Evolutionary conservation across 805 yeast species (phyloP).

Genomic region (Starmerella apicola): DNA sequence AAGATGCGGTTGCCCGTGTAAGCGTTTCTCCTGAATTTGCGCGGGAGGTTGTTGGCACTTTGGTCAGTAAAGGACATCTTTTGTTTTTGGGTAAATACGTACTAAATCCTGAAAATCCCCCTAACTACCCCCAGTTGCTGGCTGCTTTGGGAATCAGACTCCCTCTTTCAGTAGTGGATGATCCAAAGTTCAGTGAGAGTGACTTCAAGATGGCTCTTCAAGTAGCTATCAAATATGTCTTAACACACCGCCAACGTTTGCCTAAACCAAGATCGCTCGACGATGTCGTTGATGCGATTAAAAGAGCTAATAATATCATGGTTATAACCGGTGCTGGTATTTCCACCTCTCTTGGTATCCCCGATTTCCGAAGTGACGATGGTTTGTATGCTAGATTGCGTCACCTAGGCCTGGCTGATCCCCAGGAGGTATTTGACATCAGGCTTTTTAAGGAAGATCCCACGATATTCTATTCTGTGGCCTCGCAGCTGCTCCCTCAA

Average conservation of each 20-base stretch:
- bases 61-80: conserved; percentile 49
- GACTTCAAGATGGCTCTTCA: conserved; percentile 21
- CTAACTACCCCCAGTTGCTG: conserved; percentile 45
- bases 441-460: conserved; percentile 66
- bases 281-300: conserved; percentile 42
- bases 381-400: conserved; percentile 67
- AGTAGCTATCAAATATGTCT: conserved; percentile 17
- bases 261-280: conserved; percentile 35
- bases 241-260: conserved; percentile 17
- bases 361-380: conserved; percentile 80
- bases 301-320: conserved; percentile 46
- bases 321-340: conserved; percentile 91
- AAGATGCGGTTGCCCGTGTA: conserved; percentile 15
- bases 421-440: conserved; percentile 80
- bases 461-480: conserved; percentile 68
- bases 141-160: conserved; percentile 51
- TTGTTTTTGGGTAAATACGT: conserved; percentile 49
- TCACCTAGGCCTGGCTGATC: conserved; percentile 63
- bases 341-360: conserved; percentile 79
- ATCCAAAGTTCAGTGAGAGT: conserved; percentile 9
- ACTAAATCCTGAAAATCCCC: conserved; percentile 33
- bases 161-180: conserved; percentile 17
- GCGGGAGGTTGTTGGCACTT: conserved; percentile 37
- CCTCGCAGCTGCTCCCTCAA: conserved; percentile 73
- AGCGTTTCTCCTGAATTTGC: conserved; percentile 32